Evolutionary conservation across 148 eudicot species (phyloP).

Genomic region (Agrostemma githago): DNA sequence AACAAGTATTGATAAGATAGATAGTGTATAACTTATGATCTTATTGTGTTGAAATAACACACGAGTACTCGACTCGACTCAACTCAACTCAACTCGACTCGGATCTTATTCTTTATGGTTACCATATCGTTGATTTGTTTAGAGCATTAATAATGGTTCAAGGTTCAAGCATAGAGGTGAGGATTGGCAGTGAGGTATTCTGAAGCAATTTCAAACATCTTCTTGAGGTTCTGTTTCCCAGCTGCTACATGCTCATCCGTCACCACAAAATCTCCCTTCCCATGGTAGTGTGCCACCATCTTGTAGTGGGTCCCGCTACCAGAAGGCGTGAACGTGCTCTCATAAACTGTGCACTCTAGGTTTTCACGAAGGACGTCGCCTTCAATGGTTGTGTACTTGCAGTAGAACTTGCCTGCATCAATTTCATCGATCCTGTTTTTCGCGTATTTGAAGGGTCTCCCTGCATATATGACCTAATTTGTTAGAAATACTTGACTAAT

Average conservation of each 20-base stretch:
- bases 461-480: not conserved
- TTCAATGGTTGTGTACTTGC: slow-evolving; percentile 23
- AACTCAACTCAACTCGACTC: no score
- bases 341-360: slow-evolving; percentile 18
- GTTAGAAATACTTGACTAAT: no score
- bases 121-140: no score
- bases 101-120: no score
- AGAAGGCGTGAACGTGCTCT: slow-evolving; percentile 12
- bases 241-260: slow-evolving; percentile 16
- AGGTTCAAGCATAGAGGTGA: slow-evolving; percentile 24
- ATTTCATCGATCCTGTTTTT: slow-evolving; percentile 30
- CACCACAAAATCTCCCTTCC: slow-evolving; percentile 15
- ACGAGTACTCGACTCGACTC: no score
- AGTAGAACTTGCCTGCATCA: slow-evolving; percentile 19
- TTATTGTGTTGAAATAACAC: no score
- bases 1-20: no score
- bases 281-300: slow-evolving; percentile 21
- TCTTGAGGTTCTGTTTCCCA: slow-evolving; percentile 15
- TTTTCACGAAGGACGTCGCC: slow-evolving; percentile 27
- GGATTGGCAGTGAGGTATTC: slow-evolving; percentile 31
- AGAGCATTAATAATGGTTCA: no score
- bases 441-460: slow-evolving; percentile 19
- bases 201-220: slow-evolving; percentile 22
- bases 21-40: no score
- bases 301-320: slow-evolving; percentile 18